Percentiles rank a stretch among this genome's conserved stretches.
These are phyloP conservation scores for Hortiboletus campestris DNA, from an alignment of 768 basidiomycete species.

Conservation along the genomic window DNA sequence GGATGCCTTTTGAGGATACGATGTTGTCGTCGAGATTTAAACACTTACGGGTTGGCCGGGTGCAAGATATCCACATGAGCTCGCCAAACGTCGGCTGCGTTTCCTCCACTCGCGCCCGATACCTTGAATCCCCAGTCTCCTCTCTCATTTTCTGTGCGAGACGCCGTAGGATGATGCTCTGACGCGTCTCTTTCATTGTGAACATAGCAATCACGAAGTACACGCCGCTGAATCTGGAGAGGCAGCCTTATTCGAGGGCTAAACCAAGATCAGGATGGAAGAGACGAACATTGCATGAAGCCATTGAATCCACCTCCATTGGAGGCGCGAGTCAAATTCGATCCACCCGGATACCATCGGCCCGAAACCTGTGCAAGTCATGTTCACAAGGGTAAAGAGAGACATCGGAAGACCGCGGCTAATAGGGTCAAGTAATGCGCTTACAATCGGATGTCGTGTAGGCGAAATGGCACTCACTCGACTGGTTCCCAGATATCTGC, in stretches of 20 bases:
- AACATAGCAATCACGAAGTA: constrained; percentile 52
- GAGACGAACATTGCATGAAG: constrained; percentile 61
- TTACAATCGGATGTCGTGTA: neutral
- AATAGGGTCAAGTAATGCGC: neutral
- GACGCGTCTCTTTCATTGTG: constrained; percentile 69
- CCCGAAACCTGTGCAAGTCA: constrained; percentile 63
- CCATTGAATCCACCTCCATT: constrained; percentile 86
- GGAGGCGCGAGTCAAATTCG: constrained; percentile 53
- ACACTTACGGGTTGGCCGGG: constrained; percentile 64
- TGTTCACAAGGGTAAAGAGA: constrained; percentile 58
- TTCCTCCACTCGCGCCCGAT: constrained; percentile 62
- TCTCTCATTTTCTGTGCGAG: constrained; percentile 62
- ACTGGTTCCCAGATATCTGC: constrained; percentile 63
- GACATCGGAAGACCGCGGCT: constrained; percentile 78
- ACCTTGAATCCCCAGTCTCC: constrained; percentile 61
- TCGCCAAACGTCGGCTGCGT: constrained; percentile 52
- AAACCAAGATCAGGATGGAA: neutral
- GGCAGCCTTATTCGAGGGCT: neutral
- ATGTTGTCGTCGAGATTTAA: neutral
- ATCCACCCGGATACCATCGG: constrained; percentile 66
- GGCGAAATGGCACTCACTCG: constrained; percentile 42
- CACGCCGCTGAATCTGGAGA: constrained; percentile 46
- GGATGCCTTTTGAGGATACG: neutral
- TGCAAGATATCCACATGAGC: constrained; percentile 67
- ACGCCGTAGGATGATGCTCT: constrained; percentile 63